Conservation (phyloP, 768 basidiomycete genomes). For the Pisolithus microcarpus region DNA sequence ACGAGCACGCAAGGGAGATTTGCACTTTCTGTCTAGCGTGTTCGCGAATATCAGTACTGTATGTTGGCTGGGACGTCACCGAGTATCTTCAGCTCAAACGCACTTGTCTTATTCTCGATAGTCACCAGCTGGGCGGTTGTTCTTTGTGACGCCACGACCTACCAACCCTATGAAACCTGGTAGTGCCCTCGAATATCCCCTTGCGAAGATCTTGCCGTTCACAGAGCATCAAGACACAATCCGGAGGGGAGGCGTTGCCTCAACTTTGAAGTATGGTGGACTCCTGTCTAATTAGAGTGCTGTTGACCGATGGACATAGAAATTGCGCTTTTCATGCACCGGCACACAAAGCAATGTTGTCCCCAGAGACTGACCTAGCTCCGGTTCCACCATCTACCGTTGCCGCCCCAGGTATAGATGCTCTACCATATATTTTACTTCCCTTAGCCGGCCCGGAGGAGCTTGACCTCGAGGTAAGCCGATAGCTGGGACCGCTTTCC, state of each 20-base stretch:
- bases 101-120: constrained; percentile 23
- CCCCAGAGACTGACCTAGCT: constrained; percentile 51
- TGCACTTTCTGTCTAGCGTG: constrained; percentile 90
- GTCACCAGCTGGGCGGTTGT: constrained; percentile 70
- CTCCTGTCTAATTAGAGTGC: neutral
- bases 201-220: constrained; percentile 76
- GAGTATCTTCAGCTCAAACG: constrained; percentile 1
- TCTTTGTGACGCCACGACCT: constrained; percentile 68
- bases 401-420: constrained; percentile 70
- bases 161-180: constrained; percentile 39
- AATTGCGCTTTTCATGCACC: constrained; percentile 70
- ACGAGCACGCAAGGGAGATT: constrained; percentile 59
- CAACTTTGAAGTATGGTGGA: constrained; percentile 70
- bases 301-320: constrained; percentile 33
- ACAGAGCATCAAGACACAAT: constrained; percentile 87
- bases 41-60: constrained; percentile 89
- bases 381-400: constrained; percentile 51
- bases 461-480: constrained; percentile 75
- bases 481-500: neutral
- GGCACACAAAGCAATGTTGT: constrained; percentile 66
- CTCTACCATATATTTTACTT: constrained; percentile 76
- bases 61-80: constrained; percentile 21
- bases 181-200: constrained; percentile 61
- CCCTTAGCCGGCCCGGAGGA: constrained; percentile 95
- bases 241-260: constrained; percentile 79